Base-by-base conservation (phyloP, 2,329 filamentous ascomycete species). In the Epichloe brachyelytri region DNA sequence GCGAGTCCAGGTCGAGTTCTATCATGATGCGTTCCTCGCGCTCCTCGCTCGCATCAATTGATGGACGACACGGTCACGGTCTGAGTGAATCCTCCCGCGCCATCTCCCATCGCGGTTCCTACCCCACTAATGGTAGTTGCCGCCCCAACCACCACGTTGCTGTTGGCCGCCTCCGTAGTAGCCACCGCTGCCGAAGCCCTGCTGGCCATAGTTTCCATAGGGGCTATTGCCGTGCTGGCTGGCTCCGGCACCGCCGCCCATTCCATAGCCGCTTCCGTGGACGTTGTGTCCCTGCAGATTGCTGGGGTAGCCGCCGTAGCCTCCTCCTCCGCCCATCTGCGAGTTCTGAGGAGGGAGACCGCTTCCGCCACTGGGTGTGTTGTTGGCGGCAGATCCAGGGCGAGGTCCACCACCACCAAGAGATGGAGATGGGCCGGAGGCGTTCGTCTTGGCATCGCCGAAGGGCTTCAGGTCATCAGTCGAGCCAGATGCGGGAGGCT, bases 381-480 rank as follows among this genome's bases (percentile, higher is more conserved):
- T 74, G 64, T 79, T 79, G 6, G 76, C 70, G 12, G 78, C 78
- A 34, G 78, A 82, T 44, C 77, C 77, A 6, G 78, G 78, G 15
- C 78, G 76, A 22, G 75, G 74, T 43, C 74, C 26, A 30, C 26
- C 56, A n/a, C 55, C 73, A 30, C 70, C 72, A 14, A 81, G 69
- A 3, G 77, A 77, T 43, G 78, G 77, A 53, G 76, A 80, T 11
- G 78, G 77, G 1, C 78, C 78, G 39, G 73, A 68, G 10, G 68
- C 68, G 30, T 46, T 52, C 17, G 70, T 60, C 71, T 81, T 81
- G 58, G 69, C 62, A 19, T 81, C 78, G 47, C 75, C 75, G 53
- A 78, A 81, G 0, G 76, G 75, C 71, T 81, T 81, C 63, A 81
- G 60, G 33, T 81, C 78, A 54, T 81, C 78, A 43, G 57, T 54